Evolutionary conservation across 805 yeast species (phyloP).

Genomic region (Cyberlindnera japonica): DNA sequence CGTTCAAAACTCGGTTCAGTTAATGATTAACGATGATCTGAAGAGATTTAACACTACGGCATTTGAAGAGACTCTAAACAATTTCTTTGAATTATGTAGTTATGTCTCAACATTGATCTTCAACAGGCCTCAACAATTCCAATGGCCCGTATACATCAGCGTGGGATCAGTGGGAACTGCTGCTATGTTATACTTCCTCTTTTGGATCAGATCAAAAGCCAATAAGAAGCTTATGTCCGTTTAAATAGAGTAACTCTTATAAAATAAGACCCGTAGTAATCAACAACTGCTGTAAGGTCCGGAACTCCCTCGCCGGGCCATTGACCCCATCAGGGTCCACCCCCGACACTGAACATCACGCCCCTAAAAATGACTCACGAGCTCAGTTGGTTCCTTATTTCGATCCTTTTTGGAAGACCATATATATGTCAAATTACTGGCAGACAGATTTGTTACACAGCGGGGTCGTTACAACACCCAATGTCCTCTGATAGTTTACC

Average conservation of each 20-base stretch:
- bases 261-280: background rate
- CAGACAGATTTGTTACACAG: background rate
- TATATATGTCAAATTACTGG: background rate
- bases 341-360: too few relatives aligned
- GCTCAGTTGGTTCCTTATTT: too few relatives aligned
- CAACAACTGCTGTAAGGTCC: too few relatives aligned
- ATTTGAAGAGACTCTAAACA: slow-evolving; percentile 32
- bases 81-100: slow-evolving; percentile 29
- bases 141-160: slow-evolving; percentile 27
- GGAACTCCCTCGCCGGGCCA: too few relatives aligned
- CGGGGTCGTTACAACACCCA: background rate
- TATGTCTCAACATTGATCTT: slow-evolving; percentile 30
- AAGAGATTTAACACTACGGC: slow-evolving; percentile 33
- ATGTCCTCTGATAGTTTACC: background rate
- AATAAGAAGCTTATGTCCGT: background rate
- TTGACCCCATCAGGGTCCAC: too few relatives aligned
- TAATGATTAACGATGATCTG: slow-evolving; percentile 29
- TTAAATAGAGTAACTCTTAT: background rate
- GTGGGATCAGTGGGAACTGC: background rate
- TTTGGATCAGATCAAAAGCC: background rate
- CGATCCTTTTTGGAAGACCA: background rate
- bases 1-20: slow-evolving; percentile 33
- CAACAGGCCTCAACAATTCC: slow-evolving; percentile 28
- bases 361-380: too few relatives aligned
- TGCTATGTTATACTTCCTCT: background rate